These are phyloP conservation scores for Coniochaeta ligniaria DNA, from an alignment of 2,329 filamentous ascomycete species.

Conservation along the genomic window DNA sequence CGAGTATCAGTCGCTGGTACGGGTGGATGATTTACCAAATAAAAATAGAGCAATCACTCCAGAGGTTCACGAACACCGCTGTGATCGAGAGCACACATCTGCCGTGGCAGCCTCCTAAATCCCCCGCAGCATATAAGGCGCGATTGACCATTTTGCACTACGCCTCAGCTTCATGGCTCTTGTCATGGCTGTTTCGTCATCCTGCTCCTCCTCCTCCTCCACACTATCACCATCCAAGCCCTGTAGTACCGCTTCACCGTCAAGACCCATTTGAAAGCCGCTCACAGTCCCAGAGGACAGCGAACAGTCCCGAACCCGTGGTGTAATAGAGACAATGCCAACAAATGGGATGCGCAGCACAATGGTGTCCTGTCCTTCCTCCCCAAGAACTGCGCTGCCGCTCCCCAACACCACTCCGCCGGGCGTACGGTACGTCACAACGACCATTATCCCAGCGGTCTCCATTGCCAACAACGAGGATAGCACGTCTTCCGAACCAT, in stretches of 20 bases:
- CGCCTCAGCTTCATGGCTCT: background rate
- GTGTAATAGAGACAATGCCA: constrained; percentile 1
- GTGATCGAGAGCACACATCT: too few relatives aligned
- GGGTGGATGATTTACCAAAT: too few relatives aligned
- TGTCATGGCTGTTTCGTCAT: background rate
- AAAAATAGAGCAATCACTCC: too few relatives aligned
- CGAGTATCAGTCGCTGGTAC: too few relatives aligned
- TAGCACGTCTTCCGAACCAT: too few relatives aligned
- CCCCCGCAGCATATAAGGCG: constrained; percentile 2
- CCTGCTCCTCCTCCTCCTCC: background rate
- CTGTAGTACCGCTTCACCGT: too few relatives aligned
- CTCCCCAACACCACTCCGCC: background rate
- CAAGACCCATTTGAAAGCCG: too few relatives aligned
- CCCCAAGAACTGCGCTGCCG: background rate
- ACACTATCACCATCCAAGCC: too few relatives aligned
- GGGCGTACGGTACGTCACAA: constrained; percentile 1
- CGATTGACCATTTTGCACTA: background rate
- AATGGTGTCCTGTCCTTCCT: background rate
- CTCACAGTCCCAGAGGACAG: too few relatives aligned
- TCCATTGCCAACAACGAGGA: background rate
- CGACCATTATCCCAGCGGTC: background rate
- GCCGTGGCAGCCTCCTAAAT: too few relatives aligned
- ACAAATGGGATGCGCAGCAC: constrained; percentile 1
- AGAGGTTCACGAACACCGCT: too few relatives aligned
- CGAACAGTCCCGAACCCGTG: background rate